phyloP scores from a whole-genome alignment of 208 protist species.

The Acanthamoeba castellanii region DNA sequence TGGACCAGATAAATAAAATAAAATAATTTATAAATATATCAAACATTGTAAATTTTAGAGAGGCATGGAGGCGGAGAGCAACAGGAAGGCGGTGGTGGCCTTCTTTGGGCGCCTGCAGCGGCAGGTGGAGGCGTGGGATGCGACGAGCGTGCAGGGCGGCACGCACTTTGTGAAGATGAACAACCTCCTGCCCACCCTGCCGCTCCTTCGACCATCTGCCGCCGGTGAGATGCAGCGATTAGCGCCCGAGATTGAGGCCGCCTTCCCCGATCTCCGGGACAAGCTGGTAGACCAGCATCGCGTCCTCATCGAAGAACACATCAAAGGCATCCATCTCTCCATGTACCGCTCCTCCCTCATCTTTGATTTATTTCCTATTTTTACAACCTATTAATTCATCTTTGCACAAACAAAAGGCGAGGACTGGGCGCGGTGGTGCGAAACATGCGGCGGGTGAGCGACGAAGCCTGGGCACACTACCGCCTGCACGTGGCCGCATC shows the following conservation, averaged over 20 bases:
- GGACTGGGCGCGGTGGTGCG: neutral
- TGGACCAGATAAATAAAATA: too few relatives aligned
- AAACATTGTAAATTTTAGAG: neutral
- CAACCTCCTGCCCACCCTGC: neutral
- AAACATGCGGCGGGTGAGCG: conserved; percentile 28
- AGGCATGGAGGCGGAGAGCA: neutral
- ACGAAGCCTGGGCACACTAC: conserved; percentile 32
- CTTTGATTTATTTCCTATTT: neutral
- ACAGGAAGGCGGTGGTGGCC: neutral
- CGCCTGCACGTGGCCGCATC: neutral
- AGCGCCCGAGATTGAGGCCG: neutral
- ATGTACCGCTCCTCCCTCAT: neutral
- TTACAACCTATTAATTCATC: neutral
- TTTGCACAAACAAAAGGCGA: neutral
- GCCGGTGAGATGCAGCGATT: neutral
- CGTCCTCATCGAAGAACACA: neutral
- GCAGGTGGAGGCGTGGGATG: conserved; percentile 36
- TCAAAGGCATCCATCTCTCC: conserved; percentile 25
- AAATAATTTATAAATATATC: too few relatives aligned
- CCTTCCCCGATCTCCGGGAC: conserved; percentile 42
- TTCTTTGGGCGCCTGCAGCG: neutral
- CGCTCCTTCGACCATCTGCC: neutral
- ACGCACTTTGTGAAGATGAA: conserved; percentile 41
- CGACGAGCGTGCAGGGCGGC: neutral
- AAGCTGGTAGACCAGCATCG: conserved; percentile 7